Evolutionary conservation across 352 stramenopile genomes (phyloP).

Genomic region (Phytophthora hybrid): DNA sequence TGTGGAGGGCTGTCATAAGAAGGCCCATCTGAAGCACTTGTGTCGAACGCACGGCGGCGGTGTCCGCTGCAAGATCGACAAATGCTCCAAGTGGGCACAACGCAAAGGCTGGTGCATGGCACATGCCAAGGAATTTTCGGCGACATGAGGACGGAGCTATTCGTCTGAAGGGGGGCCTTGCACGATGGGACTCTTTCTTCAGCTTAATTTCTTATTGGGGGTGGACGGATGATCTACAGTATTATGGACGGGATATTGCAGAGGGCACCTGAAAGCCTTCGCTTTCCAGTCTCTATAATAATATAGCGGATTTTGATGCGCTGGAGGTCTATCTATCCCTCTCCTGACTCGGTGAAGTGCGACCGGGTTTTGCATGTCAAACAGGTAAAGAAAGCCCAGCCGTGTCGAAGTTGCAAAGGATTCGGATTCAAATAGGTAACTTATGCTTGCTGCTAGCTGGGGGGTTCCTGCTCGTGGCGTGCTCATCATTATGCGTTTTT

Average conservation of each 20-base stretch:
- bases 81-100: constrained; percentile 89
- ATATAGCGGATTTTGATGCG: constrained; percentile 40
- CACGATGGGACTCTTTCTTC: constrained; percentile 3
- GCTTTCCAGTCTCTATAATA: constrained; percentile 33
- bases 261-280: constrained; percentile 21
- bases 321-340: not conserved
- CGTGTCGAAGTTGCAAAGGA: not conserved
- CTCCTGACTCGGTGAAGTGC: too few species aligned
- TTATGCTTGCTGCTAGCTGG: not conserved
- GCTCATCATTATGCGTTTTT: not conserved
- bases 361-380: not conserved
- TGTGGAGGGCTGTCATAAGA: constrained; percentile 86
- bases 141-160: constrained; percentile 28
- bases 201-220: constrained; percentile 43
- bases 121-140: constrained; percentile 83
- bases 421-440: not conserved
- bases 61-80: constrained; percentile 80
- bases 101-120: constrained; percentile 92
- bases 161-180: constrained; percentile 20
- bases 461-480: not conserved
- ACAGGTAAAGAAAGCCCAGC: not conserved
- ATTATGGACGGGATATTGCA: constrained; percentile 41
- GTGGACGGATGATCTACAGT: constrained; percentile 27
- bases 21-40: constrained; percentile 87
- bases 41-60: constrained; percentile 89